Conservation (phyloP, 768 basidiomycete species). For the Phanerodontia chrysosporium region DNA sequence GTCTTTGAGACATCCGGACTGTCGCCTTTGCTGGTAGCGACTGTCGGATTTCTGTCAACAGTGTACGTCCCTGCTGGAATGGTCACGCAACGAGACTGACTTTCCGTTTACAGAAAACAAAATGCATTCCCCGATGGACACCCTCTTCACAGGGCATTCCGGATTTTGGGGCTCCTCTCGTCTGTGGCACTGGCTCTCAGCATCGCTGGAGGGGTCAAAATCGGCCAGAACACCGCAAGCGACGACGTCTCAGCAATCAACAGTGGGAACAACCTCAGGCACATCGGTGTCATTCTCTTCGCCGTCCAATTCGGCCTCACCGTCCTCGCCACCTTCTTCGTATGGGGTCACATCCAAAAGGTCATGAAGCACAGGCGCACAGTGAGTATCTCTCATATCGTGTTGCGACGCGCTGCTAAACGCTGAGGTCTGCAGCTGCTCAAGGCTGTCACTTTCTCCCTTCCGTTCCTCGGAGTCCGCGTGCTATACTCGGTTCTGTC, state of each 20-base stretch:
- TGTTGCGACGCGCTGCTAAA: background rate
- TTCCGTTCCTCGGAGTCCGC: constrained; percentile 58
- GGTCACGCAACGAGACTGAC: no score
- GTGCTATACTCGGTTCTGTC: constrained; percentile 56
- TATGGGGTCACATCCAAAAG: constrained; percentile 9
- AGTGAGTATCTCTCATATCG: background rate
- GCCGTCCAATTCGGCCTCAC: constrained; percentile 35
- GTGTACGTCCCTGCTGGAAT: constrained; percentile 25
- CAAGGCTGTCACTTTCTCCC: constrained; percentile 44
- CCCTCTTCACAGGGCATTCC: constrained; percentile 14
- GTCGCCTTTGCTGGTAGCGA: constrained; percentile 35
- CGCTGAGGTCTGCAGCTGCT: constrained; percentile 41
- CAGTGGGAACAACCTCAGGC: constrained; percentile 25
- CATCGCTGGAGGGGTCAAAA: constrained; percentile 29
- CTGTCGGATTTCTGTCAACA: constrained; percentile 32
- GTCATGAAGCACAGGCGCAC: constrained; percentile 10
- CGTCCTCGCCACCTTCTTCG: constrained; percentile 8
- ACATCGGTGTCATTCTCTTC: constrained; percentile 32
- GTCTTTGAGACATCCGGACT: constrained; percentile 36
- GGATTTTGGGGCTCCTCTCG: constrained; percentile 28
- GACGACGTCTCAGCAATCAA: constrained; percentile 12
- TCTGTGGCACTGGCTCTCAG: constrained; percentile 26
- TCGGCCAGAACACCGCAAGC: constrained; percentile 8
- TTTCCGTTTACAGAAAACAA: constrained; percentile 22
- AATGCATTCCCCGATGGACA: constrained; percentile 20